These are phyloP conservation scores for Arachis monticola DNA, from an alignment of 331 rosid species.

Conservation along the genomic window DNA sequence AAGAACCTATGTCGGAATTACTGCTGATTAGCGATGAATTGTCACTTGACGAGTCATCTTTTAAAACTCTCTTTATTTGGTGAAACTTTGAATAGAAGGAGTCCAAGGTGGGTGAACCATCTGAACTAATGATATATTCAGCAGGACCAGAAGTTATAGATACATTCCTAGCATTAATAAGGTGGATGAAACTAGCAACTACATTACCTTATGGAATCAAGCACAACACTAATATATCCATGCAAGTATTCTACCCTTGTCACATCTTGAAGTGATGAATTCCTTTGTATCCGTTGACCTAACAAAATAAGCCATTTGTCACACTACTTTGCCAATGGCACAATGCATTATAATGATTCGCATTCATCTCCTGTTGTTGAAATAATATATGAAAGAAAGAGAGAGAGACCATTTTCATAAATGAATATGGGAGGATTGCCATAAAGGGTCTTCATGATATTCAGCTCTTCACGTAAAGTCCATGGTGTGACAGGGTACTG, in stretches of 20 bases:
- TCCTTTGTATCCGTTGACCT: too few relatives aligned
- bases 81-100: constrained; percentile 53
- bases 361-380: too few relatives aligned
- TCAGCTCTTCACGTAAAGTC: constrained; percentile 44
- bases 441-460: constrained; percentile 43
- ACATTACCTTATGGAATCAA: too few relatives aligned
- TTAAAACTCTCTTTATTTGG: constrained; percentile 56
- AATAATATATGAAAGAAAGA: not conserved
- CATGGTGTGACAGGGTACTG: constrained; percentile 31
- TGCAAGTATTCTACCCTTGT: too few relatives aligned
- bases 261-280: too few relatives aligned
- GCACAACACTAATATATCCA: too few relatives aligned
- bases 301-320: too few relatives aligned
- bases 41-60: constrained; percentile 91
- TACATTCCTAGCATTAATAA: not conserved
- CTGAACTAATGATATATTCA: constrained; percentile 35
- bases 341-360: too few relatives aligned
- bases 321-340: too few relatives aligned
- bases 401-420: constrained; percentile 52
- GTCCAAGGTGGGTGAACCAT: constrained; percentile 47
- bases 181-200: too few relatives aligned
- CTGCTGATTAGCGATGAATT: constrained; percentile 81
- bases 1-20: constrained; percentile 87
- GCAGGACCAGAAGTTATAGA: constrained; percentile 41
- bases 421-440: constrained; percentile 54